phyloP scores from a whole-genome alignment of 2,329 filamentous ascomycete species.

The Penicillium thymicola region DNA sequence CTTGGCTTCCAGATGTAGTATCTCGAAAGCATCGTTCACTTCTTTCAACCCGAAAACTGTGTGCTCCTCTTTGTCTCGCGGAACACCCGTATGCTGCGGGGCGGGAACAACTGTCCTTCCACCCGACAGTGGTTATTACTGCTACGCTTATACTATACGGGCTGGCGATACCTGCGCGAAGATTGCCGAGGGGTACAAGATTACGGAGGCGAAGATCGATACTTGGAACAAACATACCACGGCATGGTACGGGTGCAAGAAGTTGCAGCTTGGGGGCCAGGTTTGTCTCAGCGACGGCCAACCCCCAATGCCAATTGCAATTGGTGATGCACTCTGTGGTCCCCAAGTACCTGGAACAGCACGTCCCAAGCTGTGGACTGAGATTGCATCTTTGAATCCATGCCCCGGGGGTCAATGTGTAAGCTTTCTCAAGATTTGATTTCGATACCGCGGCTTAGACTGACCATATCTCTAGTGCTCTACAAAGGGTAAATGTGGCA shows the following conservation, averaged over 20 bases:
- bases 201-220: conserved; percentile 1
- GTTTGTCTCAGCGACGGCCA: not conserved
- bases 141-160: not conserved
- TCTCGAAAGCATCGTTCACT: not conserved
- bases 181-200: not conserved
- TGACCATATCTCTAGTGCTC: not conserved
- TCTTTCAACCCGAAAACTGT: not conserved
- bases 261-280: not conserved
- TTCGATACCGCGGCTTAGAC: not conserved
- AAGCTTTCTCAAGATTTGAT: not conserved
- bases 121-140: not conserved
- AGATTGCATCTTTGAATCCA: not conserved
- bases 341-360: conserved; percentile 4
- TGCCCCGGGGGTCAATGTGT: conserved; percentile 7
- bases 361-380: not conserved
- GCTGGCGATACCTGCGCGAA: not conserved
- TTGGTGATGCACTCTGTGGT: not conserved
- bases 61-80: not conserved
- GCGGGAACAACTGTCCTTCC: not conserved
- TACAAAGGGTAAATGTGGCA: conserved; percentile 2
- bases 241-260: not conserved
- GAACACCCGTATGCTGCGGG: conserved; percentile 1
- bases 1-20: not conserved
- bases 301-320: conserved; percentile 1
- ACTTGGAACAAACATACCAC: not conserved